Conservation (phyloP, 306 rosid genomes). For the Medicago truncatula region MtrunA17r5.0-ANR NC_053045.1:44864001-44864500, state of each 20-base stretch:
- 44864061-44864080: slow-evolving; percentile 42
- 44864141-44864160: slow-evolving; percentile 53
- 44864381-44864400: slow-evolving; percentile 6
- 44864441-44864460: neutral
- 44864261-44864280: slow-evolving; percentile 8
- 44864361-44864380: slow-evolving; percentile 17
- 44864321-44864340: slow-evolving; percentile 25
- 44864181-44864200: slow-evolving; percentile 42
- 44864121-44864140: slow-evolving; percentile 52
- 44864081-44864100: slow-evolving; percentile 59
- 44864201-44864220: slow-evolving; percentile 49
- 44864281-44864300: neutral
- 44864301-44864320: slow-evolving; percentile 37
- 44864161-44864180: slow-evolving; percentile 43
- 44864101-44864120: neutral
- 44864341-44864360: slow-evolving; percentile 31
- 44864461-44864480: neutral
- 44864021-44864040: slow-evolving; percentile 45
- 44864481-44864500: neutral
- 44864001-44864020: neutral
- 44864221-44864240: slow-evolving; percentile 10
- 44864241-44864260: slow-evolving; percentile 3
- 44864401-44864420: slow-evolving; percentile 1
- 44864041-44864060: slow-evolving; percentile 9
- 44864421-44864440: neutral